Evolutionary conservation across 805 yeast genomes (phyloP).

Genomic region (Yamadazyma scolyti): DNA sequence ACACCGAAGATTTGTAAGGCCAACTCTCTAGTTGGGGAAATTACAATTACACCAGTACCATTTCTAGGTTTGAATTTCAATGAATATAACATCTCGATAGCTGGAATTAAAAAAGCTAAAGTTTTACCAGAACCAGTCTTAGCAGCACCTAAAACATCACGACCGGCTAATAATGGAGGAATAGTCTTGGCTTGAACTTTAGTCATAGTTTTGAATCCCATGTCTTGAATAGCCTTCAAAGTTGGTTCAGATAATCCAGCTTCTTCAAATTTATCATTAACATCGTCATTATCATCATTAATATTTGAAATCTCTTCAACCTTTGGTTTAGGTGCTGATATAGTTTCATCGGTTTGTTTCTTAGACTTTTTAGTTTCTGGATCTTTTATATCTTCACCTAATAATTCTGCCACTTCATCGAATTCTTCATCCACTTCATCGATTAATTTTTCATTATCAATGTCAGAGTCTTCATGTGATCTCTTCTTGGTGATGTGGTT

Average conservation of each 20-base stretch:
- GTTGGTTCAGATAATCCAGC: slow-evolving; percentile 77
- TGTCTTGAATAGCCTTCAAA: slow-evolving; percentile 68
- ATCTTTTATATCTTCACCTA: slow-evolving; percentile 42
- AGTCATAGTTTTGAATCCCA: slow-evolving; percentile 94
- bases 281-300: slow-evolving; percentile 27
- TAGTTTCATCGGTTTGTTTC: slow-evolving; percentile 16
- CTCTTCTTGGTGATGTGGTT: slow-evolving; percentile 3
- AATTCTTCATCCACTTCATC: slow-evolving; percentile 54
- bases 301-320: slow-evolving; percentile 8
- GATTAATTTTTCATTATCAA: slow-evolving; percentile 42
- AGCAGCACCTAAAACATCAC: slow-evolving; percentile 99
- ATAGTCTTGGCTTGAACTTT: slow-evolving; percentile 93
- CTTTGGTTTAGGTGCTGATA: slow-evolving; percentile 27
- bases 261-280: slow-evolving; percentile 32
- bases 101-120: slow-evolving; percentile 91
- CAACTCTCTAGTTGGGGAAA: slow-evolving; percentile 96
- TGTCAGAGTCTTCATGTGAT: slow-evolving; percentile 21
- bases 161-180: slow-evolving; percentile 93
- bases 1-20: slow-evolving; percentile 98
- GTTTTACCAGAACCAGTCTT: slow-evolving; percentile 99
- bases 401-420: slow-evolving; percentile 52
- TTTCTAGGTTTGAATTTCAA: slow-evolving; percentile 95
- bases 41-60: slow-evolving; percentile 95
- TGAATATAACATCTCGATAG: slow-evolving; percentile 86
- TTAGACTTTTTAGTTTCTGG: slow-evolving; percentile 31